Base-by-base conservation (phyloP, 768 basidiomycete species). In the Lentinula aciculospora region DNA sequence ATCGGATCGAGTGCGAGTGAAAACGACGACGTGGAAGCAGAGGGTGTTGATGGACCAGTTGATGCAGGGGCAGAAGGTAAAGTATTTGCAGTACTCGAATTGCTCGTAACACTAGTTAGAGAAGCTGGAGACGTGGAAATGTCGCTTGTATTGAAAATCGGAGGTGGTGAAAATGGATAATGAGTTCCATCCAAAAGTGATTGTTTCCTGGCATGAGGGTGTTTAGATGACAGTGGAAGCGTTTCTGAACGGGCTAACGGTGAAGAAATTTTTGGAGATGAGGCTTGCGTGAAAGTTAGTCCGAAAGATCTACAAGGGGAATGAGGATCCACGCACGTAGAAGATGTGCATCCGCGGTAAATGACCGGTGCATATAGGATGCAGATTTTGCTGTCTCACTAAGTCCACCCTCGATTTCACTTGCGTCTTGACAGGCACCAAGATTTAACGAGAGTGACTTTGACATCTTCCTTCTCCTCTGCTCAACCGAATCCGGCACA, bases 121-220 rank as follows among this genome's bases (percentile, higher is more conserved):
- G 42, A 64, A 58, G 47, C 27, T 23, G 51, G 51, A 23, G 51
- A 53, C 2, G 25, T 53, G 5, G 34, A 36, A 27, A 39, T n/a
- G 9, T 53, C 51, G 25, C 23, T 53, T 12, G 36, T 32, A 70
- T 67, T 25, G 74, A 53, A 45, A 71, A 27, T 21, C 19, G 46
- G 56, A 27, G 56, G 21, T 5, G 53, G 9, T n/a, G 46, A 28
- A 37, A 48, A 48, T n/a, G 46, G 44, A 27, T 28, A 48, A 4
- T 47, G 44, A n/a, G 13, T 46, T 36, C 80, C 81, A 62, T 87
- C 85, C 10, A 83, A 58, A 3, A 89, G 69, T 17, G 89, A 92
- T 19, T 82, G 76, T 67, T 91, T 92, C 32, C 89, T 82, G 0
- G 87, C 89, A 60, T 92, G 89, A 0, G 89, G 89, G 64, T 92